Base-by-base conservation (phyloP, 2,329 filamentous ascomycete species). In the Nigrograna mackinnonii region DNA sequence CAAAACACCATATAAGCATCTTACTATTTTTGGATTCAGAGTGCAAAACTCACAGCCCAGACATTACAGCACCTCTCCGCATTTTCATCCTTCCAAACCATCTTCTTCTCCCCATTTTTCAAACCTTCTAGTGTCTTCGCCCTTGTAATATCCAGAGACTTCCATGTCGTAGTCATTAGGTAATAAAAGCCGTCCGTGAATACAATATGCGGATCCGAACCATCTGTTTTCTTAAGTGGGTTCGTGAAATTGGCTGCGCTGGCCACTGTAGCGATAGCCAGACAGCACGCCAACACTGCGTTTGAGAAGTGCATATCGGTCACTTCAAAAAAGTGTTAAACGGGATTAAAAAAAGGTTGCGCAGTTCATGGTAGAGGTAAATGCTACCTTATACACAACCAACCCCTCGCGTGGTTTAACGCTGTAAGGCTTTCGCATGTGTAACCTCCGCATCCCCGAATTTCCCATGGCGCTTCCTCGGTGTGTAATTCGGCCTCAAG, bases 141-240 rank as follows among this genome's bases (percentile, higher is more conserved):
- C 1, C 78, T 69, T 0, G 77, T 73, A n/a, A 84, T 72, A 47
- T 79, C 68, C 11, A 84, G 66, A 46, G 83, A 68, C 2, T 66
- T 74, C 78, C 77, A 83, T 19, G 77, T 77, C 0, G 79, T 82
- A 0, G 77, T 77, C 50, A 79, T 73, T 20, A 83, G 66, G 47
- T 82, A 82, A 61, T 82, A 83, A 50, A 77, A 81, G 0, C 78
- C 79, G 9, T 71, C 75, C 0, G 69, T 69, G 40, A 73, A 81
- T 1, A 74, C 73, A 5, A 82, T 72, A 46, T 76, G 76, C 1
- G 79, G 78, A 49, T 82, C 79, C 16, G 72, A 74, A 6, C 79
- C 78, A 26, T 76, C 71, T 0, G 69, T 70, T 14, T 67, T 65
- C 24, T 75, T 73, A 37, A 82, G 69, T 1, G 79, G 78, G 45